Percentiles rank a stretch among this genome's conserved stretches.
phyloP scores from a whole-genome alignment of 1,139 yeast genomes.

The Arxiozyma bovina region DNA sequence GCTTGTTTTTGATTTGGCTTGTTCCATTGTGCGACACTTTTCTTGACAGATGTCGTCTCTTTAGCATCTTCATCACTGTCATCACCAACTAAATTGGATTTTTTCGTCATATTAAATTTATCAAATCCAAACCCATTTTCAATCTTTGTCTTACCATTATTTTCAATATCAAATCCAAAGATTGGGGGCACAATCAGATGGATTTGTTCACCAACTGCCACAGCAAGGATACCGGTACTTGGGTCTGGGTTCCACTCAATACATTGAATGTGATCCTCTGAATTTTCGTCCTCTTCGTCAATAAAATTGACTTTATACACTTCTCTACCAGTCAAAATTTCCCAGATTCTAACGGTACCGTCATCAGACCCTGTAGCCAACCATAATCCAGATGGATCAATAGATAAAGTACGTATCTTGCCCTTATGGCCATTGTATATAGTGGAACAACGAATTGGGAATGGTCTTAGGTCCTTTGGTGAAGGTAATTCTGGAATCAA shows the following conservation, averaged over 20 bases:
- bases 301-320: slow-evolving; percentile 57
- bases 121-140: slow-evolving; percentile 93
- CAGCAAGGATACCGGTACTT: slow-evolving; percentile 67
- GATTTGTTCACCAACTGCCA: slow-evolving; percentile 73
- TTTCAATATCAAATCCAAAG: slow-evolving; percentile 81
- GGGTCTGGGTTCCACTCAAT: slow-evolving; percentile 87
- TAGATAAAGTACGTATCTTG: slow-evolving; percentile 69
- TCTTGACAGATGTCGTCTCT: slow-evolving; percentile 34
- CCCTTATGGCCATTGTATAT: slow-evolving; percentile 75
- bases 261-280: slow-evolving; percentile 70
- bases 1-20: slow-evolving; percentile 61
- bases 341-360: slow-evolving; percentile 95
- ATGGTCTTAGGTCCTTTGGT: slow-evolving; percentile 95
- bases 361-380: slow-evolving; percentile 97
- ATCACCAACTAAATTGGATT: slow-evolving; percentile 40
- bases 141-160: slow-evolving; percentile 64
- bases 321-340: slow-evolving; percentile 88
- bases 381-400: slow-evolving; percentile 90
- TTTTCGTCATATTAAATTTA: slow-evolving; percentile 54
- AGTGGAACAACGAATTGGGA: slow-evolving; percentile 89
- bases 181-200: slow-evolving; percentile 81
- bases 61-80: slow-evolving; percentile 33
- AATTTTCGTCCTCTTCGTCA: slow-evolving; percentile 31
- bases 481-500: slow-evolving; percentile 93
- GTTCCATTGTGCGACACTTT: slow-evolving; percentile 72